Conservation (phyloP, 2,329 filamentous ascomycete species). For the Clarireedia sp. region DNA sequence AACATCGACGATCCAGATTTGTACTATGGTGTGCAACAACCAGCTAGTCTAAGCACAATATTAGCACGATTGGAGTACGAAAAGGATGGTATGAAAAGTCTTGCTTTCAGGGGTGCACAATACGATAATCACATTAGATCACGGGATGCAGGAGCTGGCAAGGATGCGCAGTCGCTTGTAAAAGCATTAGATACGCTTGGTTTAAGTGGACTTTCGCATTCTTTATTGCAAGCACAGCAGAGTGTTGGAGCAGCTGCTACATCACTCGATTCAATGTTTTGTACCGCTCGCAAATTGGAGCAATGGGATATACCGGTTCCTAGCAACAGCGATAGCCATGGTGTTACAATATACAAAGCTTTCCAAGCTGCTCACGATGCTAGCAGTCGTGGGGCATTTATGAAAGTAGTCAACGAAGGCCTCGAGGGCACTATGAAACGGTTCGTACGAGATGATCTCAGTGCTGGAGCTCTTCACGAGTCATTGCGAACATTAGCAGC, state of each 20-base stretch:
- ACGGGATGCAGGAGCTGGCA: constrained; percentile 43
- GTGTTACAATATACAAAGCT: constrained; percentile 67
- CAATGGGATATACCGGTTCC: constrained; percentile 87
- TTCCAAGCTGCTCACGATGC: constrained; percentile 73
- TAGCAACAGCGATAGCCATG: constrained; percentile 49
- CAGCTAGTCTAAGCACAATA: constrained; percentile 67
- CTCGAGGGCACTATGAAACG: constrained; percentile 52
- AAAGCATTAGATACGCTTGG: constrained; percentile 74
- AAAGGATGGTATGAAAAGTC: constrained; percentile 73
- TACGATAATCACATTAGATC: constrained; percentile 76
- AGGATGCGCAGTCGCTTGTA: constrained; percentile 63
- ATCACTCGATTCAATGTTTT: constrained; percentile 65
- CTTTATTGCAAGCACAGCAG: constrained; percentile 62
- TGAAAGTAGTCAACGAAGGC: constrained; percentile 53
- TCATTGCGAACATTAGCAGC: constrained; percentile 59
- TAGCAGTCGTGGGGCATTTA: constrained; percentile 45
- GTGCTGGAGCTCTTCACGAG: constrained; percentile 44
- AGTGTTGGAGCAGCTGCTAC: constrained; percentile 47
- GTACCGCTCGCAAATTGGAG: constrained; percentile 73
- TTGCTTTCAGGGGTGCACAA: constrained; percentile 84
- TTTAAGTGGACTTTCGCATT: constrained; percentile 76
- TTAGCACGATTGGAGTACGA: constrained; percentile 83
- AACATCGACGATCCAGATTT: constrained; percentile 93
- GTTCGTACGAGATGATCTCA: constrained; percentile 42
- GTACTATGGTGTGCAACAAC: constrained; percentile 84